Evolutionary conservation across 352 stramenopile species (phyloP), one percentile per base, ranked within the genome.

Genomic region (Phytophthora niederhauseri): DNA sequence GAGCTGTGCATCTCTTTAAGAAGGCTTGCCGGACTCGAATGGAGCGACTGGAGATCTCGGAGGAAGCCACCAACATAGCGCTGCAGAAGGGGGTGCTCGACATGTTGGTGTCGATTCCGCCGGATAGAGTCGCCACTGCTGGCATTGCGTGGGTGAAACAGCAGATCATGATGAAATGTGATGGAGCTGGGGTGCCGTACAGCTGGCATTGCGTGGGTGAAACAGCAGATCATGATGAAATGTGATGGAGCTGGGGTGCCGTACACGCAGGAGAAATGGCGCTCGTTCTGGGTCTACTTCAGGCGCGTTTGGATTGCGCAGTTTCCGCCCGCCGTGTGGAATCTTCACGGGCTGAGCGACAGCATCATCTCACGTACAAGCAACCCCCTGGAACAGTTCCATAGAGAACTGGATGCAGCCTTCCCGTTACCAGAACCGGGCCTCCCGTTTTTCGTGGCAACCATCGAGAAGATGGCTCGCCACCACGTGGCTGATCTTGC

Each of bases 241-340:
- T 72, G 66, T 38, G 31, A 12, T n/a, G 54, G 48, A 17, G 20
- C 50, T 30, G 59, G 41, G 19, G 19, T 68, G 22, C 45, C 31
- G 19, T 72, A 72, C 38, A 34, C 19, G 17, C 59, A 64, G 22
- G 34, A 64, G 6, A 34, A 68, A 36, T 72, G 66, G 66, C 41
- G 34, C 36, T 63, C 31, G 2, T 75, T 75, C 22, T 75, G 68
- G 63, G 14, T 28, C 19, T 72, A 68, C 52, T 75, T 72, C 48
- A 11, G 45, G 60, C 36, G 45, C 12, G 45, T 54, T 4, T 75
- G 68, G 68, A 51, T 72, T 36, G n/a, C 36, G 26, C 50, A 58
- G 12, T 72, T 68, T 22, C 36, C 38, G 11, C 49, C 59, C 17
- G 51, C 30, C n/a, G 3, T 68, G 17, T 76, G 69, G 66, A 76